Base-by-base conservation (phyloP, 345 rosid species). In the Theobroma cacao region DNA sequence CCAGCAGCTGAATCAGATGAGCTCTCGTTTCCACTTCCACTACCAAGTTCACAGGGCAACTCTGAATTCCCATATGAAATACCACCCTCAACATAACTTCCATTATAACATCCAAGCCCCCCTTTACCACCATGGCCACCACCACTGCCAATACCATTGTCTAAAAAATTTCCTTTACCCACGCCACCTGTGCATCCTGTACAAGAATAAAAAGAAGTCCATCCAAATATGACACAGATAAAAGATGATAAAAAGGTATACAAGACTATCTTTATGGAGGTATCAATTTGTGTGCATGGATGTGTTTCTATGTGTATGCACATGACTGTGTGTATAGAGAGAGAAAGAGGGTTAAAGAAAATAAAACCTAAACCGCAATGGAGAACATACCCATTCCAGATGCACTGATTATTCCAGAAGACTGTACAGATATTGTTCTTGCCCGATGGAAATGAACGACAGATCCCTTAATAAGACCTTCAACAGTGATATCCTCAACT, bases 121-220 rank as follows among this genome's bases (percentile, higher is more conserved):
- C 99, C 99, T 83, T 78, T 87, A 78, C 98, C 99, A 83, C 99
- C 98, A 91, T 97, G 98, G 78, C 99, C 99, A 66, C 91, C 98
- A 72, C 98, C 99, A 83, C 98, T 91, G 45, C 98, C 93, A 75
- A 89, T 67, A 71, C 98, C 96, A 86, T 87, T 86, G 82, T 88
- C 87, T 72, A 87, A 78, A 83, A 89, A 76, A 34, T 84, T 83
- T 68, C 99, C 99, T 87, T 83, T 87, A 70, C 99, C 98, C 4
- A 91, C 88, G 55, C 99, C 99, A 78, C 98, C 97, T 22, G 85
- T 86, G 84, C 99, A 94, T 59, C 99, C 99, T 97, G 92, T 71
- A 88, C 24, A 80, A 85, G 55, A 65, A 81, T 66, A 80, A 59
- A 78, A 34, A 9, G 61, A 76, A 28, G 3, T 50, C 48, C 75